A percentile compares a stretch with the other conserved stretches of the same genome.
Evolutionary conservation across 352 stramenopile genomes (phyloP).

Genomic region (Paralagenidium karlingii): DNA sequence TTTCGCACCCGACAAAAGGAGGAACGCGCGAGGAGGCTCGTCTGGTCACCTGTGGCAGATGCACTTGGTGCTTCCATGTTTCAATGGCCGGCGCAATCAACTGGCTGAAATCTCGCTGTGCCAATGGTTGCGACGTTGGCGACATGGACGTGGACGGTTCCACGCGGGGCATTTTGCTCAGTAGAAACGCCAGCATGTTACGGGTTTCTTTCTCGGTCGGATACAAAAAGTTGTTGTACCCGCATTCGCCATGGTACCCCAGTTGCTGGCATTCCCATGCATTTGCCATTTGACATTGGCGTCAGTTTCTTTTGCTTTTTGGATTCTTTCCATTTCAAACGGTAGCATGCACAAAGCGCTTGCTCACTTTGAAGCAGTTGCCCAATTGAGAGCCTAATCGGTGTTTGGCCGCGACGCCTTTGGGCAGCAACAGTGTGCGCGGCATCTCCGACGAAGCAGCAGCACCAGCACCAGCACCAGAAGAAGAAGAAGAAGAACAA

Average conservation of each 20-base stretch:
- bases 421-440: slow-evolving; percentile 8
- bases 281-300: slow-evolving; percentile 1
- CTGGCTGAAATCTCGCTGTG: no score
- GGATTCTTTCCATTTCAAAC: no score
- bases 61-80: no score
- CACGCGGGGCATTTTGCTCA: slow-evolving; percentile 57
- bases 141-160: no score
- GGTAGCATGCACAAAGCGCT: no score
- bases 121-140: no score
- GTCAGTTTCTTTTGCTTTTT: neutral
- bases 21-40: no score
- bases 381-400: slow-evolving; percentile 61
- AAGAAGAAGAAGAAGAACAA: neutral
- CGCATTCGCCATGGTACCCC: slow-evolving; percentile 71
- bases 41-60: no score
- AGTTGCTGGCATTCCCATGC: slow-evolving; percentile 26
- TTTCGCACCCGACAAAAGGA: no score
- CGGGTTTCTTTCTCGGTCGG: slow-evolving; percentile 72
- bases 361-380: slow-evolving; percentile 50
- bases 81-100: no score
- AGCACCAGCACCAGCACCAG: no score
- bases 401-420: slow-evolving; percentile 59
- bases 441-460: slow-evolving; percentile 14
- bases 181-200: slow-evolving; percentile 67
- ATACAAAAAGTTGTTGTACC: slow-evolving; percentile 85